These are phyloP conservation scores for Trichophyton verrucosum DNA, from an alignment of 2,329 filamentous ascomycete species.

Conservation along the genomic window DNA sequence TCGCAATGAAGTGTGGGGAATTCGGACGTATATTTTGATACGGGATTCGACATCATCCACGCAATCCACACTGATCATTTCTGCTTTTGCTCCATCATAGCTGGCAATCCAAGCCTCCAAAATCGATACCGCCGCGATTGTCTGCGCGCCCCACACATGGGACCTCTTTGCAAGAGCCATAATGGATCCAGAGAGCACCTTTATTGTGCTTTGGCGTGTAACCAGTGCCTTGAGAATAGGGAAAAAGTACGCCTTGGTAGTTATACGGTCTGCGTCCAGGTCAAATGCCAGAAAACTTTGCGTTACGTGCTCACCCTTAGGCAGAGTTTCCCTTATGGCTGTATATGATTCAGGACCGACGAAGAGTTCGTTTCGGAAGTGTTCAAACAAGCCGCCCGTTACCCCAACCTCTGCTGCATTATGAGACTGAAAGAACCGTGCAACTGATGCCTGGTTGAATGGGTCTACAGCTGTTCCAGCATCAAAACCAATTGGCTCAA, in stretches of 20 bases:
- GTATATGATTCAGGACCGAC: not conserved
- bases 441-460: not conserved
- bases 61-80: conserved; percentile 2
- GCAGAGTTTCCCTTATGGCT: not conserved
- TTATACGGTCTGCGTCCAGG: not conserved
- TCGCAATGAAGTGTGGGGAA: not conserved
- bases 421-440: not conserved
- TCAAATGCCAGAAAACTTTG: not conserved
- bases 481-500: not conserved
- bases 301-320: not conserved
- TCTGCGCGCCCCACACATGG: not conserved
- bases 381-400: not conserved
- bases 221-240: not conserved
- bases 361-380: not conserved
- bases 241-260: not conserved
- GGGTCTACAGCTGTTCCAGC: not conserved
- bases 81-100: conserved; percentile 1
- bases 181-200: not conserved
- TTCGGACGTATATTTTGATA: conserved; percentile 3
- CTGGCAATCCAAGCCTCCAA: conserved; percentile 6
- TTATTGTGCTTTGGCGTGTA: not conserved
- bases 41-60: not conserved
- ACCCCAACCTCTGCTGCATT: not conserved
- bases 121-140: not conserved
- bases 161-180: not conserved